Conservation (phyloP, 2,329 filamentous ascomycete genomes). For the Phaeosphaeriaceae sp. region DNA sequence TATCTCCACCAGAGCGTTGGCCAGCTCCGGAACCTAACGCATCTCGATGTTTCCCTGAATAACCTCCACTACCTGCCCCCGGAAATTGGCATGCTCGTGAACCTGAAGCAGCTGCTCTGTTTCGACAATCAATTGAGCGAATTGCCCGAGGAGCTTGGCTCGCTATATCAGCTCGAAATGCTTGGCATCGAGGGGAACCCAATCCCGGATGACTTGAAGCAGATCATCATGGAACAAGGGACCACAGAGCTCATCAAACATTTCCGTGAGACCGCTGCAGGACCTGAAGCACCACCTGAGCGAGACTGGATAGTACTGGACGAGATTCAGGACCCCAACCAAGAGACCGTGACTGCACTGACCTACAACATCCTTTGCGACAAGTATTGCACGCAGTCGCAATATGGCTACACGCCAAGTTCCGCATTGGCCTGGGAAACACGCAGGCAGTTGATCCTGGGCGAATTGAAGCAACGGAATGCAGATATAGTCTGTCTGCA, state of each 20-base stretch:
- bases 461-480: slow-evolving; percentile 79
- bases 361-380: slow-evolving; percentile 98
- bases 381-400: slow-evolving; percentile 82
- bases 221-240: slow-evolving; percentile 84
- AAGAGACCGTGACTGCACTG: slow-evolving; percentile 80
- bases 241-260: slow-evolving; percentile 84
- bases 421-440: slow-evolving; percentile 86
- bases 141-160: slow-evolving; percentile 86
- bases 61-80: slow-evolving; percentile 81
- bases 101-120: slow-evolving; percentile 81
- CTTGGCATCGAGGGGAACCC: slow-evolving; percentile 94
- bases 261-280: slow-evolving; percentile 82
- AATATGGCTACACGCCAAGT: slow-evolving; percentile 90
- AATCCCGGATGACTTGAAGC: slow-evolving; percentile 76
- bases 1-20: slow-evolving; percentile 83
- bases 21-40: slow-evolving; percentile 78
- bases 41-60: slow-evolving; percentile 90
- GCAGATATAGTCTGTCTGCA: slow-evolving; percentile 93
- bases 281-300: slow-evolving; percentile 77
- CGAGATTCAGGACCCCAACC: slow-evolving; percentile 59
- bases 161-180: slow-evolving; percentile 85
- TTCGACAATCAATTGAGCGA: slow-evolving; percentile 90
- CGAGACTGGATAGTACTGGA: slow-evolving; percentile 80
- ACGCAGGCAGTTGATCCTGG: slow-evolving; percentile 80
- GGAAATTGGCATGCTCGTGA: slow-evolving; percentile 96